These are phyloP conservation scores for Poteriospumella lacustris DNA, from an alignment of 108 stramenopile genomes.

Conservation along the genomic window DNA sequence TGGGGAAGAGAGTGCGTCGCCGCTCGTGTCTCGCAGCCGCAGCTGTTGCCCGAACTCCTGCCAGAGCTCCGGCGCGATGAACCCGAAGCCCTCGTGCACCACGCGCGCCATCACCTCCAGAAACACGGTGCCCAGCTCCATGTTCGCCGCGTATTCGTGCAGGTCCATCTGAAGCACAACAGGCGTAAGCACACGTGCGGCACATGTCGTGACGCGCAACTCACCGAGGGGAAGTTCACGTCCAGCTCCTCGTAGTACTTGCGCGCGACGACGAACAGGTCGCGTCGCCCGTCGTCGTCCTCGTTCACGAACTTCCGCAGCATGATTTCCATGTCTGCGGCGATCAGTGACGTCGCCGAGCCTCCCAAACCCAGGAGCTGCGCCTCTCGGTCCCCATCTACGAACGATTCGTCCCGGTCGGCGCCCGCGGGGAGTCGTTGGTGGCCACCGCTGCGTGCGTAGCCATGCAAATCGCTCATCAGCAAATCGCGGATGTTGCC, in stretches of 20 bases:
- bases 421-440: too few relatives aligned
- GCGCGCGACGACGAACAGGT: background rate
- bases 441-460: too few relatives aligned
- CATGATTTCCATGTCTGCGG: background rate
- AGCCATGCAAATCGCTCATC: too few relatives aligned
- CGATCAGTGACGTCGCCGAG: too few relatives aligned
- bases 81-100: background rate
- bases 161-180: background rate
- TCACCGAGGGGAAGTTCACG: background rate
- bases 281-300: background rate
- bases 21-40: background rate
- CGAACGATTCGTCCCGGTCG: too few relatives aligned
- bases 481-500: too few relatives aligned
- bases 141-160: conserved; percentile 7
- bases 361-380: too few relatives aligned
- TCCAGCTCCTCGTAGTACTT: conserved; percentile 6
- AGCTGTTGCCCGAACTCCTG: background rate
- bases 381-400: too few relatives aligned
- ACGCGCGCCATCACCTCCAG: background rate
- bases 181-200: background rate
- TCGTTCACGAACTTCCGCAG: background rate
- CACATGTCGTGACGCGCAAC: background rate
- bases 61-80: conserved; percentile 4
- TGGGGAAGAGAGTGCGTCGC: too few relatives aligned
- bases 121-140: background rate